Evolutionary conservation across 108 stramenopile species (phyloP).

Genomic region (Cyclotella choctawhatcheeana): DNA sequence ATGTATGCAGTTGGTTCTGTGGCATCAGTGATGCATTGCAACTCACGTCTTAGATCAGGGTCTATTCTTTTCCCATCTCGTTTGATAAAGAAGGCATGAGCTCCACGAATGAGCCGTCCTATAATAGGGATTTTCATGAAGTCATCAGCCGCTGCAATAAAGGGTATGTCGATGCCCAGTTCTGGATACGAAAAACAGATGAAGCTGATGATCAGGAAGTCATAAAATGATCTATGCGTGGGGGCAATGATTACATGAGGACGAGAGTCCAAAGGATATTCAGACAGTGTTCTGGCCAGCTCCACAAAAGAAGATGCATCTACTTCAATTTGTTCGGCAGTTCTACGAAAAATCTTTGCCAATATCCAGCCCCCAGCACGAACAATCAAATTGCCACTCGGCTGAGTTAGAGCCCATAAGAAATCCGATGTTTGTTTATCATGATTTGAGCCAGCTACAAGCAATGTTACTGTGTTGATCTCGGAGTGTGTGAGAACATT

Average conservation of each 20-base stretch:
- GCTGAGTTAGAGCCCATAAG: conserved; percentile 84
- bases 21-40: conserved; percentile 23
- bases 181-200: conserved; percentile 84
- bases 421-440: conserved; percentile 46
- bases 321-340: conserved; percentile 64
- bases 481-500: neutral
- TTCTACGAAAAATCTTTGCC: conserved; percentile 61
- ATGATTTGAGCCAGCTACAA: conserved; percentile 64
- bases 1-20: conserved; percentile 40
- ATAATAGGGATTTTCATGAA: conserved; percentile 75
- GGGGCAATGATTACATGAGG: conserved; percentile 75
- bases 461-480: conserved; percentile 26
- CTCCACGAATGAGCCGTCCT: conserved; percentile 62
- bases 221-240: conserved; percentile 88
- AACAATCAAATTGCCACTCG: conserved; percentile 61
- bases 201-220: conserved; percentile 85
- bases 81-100: conserved; percentile 75
- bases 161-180: conserved; percentile 74
- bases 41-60: conserved; percentile 35
- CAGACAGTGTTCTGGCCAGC: conserved; percentile 28
- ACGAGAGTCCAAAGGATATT: conserved; percentile 3
- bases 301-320: conserved; percentile 66
- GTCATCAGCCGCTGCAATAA: conserved; percentile 80
- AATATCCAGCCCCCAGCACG: conserved; percentile 69
- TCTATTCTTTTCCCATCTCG: conserved; percentile 61